Evolutionary conservation across 495 filamentous ascomycete genomes (phyloP).

Genomic region (Trypethelium eluteriae): DNA sequence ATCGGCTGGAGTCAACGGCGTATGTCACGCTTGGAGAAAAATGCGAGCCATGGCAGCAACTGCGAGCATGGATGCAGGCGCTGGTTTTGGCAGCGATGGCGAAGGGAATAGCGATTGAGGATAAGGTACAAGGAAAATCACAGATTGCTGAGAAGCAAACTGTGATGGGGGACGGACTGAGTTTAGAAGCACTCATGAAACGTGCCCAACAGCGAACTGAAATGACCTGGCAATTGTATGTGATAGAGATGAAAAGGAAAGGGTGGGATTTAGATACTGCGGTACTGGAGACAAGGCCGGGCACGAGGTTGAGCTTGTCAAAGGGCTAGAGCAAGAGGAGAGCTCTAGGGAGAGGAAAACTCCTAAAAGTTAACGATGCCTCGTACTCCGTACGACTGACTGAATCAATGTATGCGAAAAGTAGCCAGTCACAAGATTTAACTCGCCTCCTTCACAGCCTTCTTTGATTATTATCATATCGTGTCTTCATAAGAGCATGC

Average conservation of each 20-base stretch:
- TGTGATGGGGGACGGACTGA: background rate
- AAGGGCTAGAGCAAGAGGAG: background rate
- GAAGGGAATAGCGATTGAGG: background rate
- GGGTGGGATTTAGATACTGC: constrained; percentile 56
- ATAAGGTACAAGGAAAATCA: background rate
- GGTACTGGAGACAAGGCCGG: constrained; percentile 50
- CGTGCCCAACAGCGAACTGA: constrained; percentile 27
- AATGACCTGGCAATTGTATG: constrained; percentile 39
- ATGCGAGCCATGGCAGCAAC: constrained; percentile 42
- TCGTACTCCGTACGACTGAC: no score
- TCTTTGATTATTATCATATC: background rate
- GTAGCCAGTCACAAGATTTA: background rate
- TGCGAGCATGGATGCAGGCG: constrained; percentile 71
- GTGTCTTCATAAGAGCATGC: background rate
- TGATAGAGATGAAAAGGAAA: constrained; percentile 35
- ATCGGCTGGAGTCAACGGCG: constrained; percentile 21
- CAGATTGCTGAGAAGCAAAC: constrained; percentile 4
- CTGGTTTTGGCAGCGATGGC: constrained; percentile 43
- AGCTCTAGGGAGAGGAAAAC: background rate
- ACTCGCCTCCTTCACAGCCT: background rate
- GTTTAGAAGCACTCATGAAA: background rate
- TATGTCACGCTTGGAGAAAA: background rate
- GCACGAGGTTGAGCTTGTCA: constrained; percentile 21
- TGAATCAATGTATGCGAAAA: no score
- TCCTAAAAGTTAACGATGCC: no score